Conservation (phyloP, 2,329 filamentous ascomycete genomes). For the Madurella mycetomatis region DNA sequence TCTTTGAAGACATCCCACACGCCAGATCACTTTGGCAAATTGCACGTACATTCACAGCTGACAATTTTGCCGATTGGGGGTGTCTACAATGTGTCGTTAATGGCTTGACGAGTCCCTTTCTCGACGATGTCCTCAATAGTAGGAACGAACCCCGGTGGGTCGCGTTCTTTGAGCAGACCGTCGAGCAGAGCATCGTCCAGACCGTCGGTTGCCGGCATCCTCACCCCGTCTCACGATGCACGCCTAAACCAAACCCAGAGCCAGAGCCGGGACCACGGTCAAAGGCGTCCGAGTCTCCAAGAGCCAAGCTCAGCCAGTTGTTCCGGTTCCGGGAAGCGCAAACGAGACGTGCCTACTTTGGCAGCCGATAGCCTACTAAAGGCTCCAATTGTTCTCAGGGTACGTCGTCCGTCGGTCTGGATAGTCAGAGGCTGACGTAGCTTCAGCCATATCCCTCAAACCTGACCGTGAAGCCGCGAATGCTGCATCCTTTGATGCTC, state of each 20-base stretch:
- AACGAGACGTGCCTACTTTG: slow-evolving; percentile 32
- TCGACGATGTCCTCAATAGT: slow-evolving; percentile 32
- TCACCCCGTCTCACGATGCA: slow-evolving; percentile 38
- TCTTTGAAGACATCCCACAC: too few species aligned
- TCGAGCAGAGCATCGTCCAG: slow-evolving; percentile 14
- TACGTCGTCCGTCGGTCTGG: slow-evolving; percentile 26
- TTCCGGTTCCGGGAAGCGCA: slow-evolving; percentile 33
- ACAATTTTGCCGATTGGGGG: too few species aligned
- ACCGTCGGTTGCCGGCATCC: slow-evolving; percentile 31
- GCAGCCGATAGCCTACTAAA: slow-evolving; percentile 51
- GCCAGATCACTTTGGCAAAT: neutral
- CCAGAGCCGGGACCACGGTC: slow-evolving; percentile 9
- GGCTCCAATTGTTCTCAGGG: slow-evolving; percentile 50
- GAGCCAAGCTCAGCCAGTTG: slow-evolving; percentile 26
- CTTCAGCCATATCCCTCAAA: slow-evolving; percentile 53
- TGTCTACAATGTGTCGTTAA: slow-evolving; percentile 24
- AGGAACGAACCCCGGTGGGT: slow-evolving; percentile 41
- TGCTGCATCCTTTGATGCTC: slow-evolving; percentile 57
- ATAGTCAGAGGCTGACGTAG: slow-evolving; percentile 18
- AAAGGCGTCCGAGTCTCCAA: neutral
- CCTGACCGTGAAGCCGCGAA: slow-evolving; percentile 48
- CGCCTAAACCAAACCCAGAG: slow-evolving; percentile 7
- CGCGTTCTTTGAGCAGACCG: slow-evolving; percentile 37
- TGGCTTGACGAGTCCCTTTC: slow-evolving; percentile 24
- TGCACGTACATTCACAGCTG: too few species aligned